These are phyloP conservation scores for Paramecium biaurelia DNA, from an alignment of 73 alveolate genomes.

Conservation along the genomic window DNA sequence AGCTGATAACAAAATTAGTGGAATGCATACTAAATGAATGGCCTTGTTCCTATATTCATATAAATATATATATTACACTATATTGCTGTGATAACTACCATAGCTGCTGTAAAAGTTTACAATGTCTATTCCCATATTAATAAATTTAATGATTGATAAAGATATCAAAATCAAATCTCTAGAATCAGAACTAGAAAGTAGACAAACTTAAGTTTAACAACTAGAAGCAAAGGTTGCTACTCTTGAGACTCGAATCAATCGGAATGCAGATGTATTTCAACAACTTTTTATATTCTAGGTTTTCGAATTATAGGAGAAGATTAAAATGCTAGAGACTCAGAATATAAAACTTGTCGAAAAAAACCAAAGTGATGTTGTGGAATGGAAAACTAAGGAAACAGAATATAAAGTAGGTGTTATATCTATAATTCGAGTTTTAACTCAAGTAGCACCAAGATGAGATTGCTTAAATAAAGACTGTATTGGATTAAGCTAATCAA, in stretches of 20 bases:
- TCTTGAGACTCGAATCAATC: background rate
- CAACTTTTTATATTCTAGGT: background rate
- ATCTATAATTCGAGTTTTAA: background rate
- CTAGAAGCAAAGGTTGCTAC: background rate
- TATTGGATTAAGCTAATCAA: background rate
- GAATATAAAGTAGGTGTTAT: background rate
- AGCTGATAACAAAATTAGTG: constrained; percentile 23
- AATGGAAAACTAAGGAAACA: background rate
- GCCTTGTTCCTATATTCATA: background rate
- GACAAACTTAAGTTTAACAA: background rate
- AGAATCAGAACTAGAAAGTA: background rate
- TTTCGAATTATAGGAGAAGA: background rate
- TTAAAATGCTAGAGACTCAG: background rate
- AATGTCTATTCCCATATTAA: background rate
- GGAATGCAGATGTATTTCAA: background rate
- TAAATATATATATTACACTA: background rate
- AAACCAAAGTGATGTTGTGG: background rate
- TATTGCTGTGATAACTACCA: constrained; percentile 49
- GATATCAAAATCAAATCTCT: background rate
- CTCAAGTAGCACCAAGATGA: background rate
- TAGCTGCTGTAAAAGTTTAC: constrained; percentile 10
- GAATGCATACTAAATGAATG: constrained; percentile 20
- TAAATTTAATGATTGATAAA: background rate
- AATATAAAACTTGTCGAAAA: background rate
- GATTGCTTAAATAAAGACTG: background rate